Evolutionary conservation across 345 rosid species (phyloP), one percentile per base, ranked within the genome.

Genomic region (Linum usitatissimum): DNA sequence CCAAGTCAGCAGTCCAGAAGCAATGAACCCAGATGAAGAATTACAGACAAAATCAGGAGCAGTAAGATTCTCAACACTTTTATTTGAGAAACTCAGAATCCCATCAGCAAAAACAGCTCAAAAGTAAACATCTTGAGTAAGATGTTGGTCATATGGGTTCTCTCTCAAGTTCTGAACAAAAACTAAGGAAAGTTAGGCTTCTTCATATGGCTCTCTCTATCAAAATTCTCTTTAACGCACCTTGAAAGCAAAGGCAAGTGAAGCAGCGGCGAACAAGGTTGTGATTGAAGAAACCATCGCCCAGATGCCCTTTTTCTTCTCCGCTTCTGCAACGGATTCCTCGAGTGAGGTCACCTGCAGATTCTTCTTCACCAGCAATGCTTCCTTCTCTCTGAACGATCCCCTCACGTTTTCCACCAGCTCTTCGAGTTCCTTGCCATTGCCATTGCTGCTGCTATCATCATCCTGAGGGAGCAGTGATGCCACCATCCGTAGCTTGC

Each of bases 271-370:
- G 38, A 86, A 42, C 65, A 93, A 10, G 3, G 91, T 83, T 48
- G 91, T 71, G 17, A 84, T 84, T 0, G 96, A 84, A 9, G 96
- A 81, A 20, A 93, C 70, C 57, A 76, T 5, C 34, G 88, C 79
- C 90, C 89, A 82, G 19, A 90, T 71, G 59, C 64, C 71, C 70
- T 75, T 86, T 73, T 78, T 79, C 80, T 78, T 87, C 3, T 79
- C 70, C 6, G 82, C 88, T 68, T 77, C 74, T 38, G 64, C 79
- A 18, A 75, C 67, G 8, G 87, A 77, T 34, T 78, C 78, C 71
- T 78, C 69, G 79, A 90, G 69, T 30, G 57, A 12, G 64, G 72
- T 85, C n/a, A 77, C 75, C 77, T 79, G 81, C 67, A 45, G 71
- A 78, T 75, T 84, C 82, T 84, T 73, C 63, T 86, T 87, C 51